Evolutionary conservation across 352 stramenopile genomes (phyloP), one percentile per base, ranked within the genome.

Genomic region (Globisporangium cederbergense): DNA sequence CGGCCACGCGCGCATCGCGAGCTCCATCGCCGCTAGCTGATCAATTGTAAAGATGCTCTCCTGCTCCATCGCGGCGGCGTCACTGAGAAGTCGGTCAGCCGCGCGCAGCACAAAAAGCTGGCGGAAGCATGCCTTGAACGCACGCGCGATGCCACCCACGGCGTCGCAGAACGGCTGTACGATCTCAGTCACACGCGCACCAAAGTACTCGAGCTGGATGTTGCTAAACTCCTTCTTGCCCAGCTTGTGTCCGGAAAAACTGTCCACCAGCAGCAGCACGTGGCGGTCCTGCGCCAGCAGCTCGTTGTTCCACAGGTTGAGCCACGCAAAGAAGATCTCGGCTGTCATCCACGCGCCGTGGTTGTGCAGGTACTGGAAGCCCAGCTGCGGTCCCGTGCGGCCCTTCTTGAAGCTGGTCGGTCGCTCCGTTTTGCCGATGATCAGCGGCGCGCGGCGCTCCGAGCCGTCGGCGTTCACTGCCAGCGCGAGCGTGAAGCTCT

Each of bases 81-180:
- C 45, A 20, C 22, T 51, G 16, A 62, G 30, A 11, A 70, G 34
- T 34, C 57, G 58, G 16, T 65, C 55, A 7, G 58, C 45, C 3
- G 58, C 46, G 5, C 63, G 67, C n/a, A 70, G 45, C 40, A 65
- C 52, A 10, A 65, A n/a, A 18, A 62, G 51, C 4, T 51, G 63
- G 4, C 58, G 62, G 32, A 61, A 73, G 13, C 56, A 47, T 14
- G 60, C 52, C 13, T 71, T 63, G 58, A 74, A 71, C n/a, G 49
- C 45, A 22, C 57, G 61, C 10, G 52, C 60, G 22, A 71, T 47
- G n/a, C 68, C 68, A 14, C 56, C 36, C 16, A 32, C 60, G 8
- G 36, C 56, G 45, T 55, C 32, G 11, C 58, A 46, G 58, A 55
- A 63, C 18, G 68, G 68, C 42, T 66, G 57, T n/a, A 69, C 28